Evolutionary conservation across 2,329 filamentous ascomycete species (phyloP).

Genomic region (Lomentospora prolificans): DNA sequence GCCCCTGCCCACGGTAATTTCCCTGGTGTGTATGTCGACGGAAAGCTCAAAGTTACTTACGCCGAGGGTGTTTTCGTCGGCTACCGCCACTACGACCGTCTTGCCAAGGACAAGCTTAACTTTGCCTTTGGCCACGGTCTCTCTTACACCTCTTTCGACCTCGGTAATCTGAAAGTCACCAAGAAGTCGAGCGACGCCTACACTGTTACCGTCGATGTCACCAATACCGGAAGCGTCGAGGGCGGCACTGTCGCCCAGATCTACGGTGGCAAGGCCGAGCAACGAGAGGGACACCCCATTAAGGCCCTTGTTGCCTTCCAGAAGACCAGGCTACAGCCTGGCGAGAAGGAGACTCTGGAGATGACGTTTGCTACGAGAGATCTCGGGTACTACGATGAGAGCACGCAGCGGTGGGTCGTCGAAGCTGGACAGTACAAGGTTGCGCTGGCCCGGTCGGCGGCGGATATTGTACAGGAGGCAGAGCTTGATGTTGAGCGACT

Average conservation of each 20-base stretch:
- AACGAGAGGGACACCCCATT: conserved; percentile 15
- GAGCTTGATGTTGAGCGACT: background rate
- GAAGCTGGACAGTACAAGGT: conserved; percentile 18
- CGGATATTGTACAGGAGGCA: conserved; percentile 10
- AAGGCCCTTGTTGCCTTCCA: conserved; percentile 21
- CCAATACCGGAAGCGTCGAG: conserved; percentile 44
- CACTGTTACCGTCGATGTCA: conserved; percentile 39
- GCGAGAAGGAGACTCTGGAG: conserved; percentile 12
- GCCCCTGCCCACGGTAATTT: conserved; percentile 58
- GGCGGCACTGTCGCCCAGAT: conserved; percentile 48
- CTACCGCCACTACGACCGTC: conserved; percentile 57
- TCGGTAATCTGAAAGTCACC: conserved; percentile 32
- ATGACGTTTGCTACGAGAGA: conserved; percentile 16
- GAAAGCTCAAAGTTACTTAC: conserved; percentile 50
- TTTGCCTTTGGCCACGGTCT: conserved; percentile 60
- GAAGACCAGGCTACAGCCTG: conserved; percentile 17
- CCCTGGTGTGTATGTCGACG: conserved; percentile 30
- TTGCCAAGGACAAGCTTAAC: conserved; percentile 42
- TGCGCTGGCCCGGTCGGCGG: conserved; percentile 17
- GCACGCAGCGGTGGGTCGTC: conserved; percentile 17
- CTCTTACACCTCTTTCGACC: conserved; percentile 52
- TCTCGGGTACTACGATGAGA: conserved; percentile 19
- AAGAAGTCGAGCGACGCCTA: conserved; percentile 27
- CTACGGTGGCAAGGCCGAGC: conserved; percentile 29
- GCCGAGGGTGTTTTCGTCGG: conserved; percentile 63